phyloP scores from a whole-genome alignment of 306 rosid species.

The Castanea mollissima region DNA sequence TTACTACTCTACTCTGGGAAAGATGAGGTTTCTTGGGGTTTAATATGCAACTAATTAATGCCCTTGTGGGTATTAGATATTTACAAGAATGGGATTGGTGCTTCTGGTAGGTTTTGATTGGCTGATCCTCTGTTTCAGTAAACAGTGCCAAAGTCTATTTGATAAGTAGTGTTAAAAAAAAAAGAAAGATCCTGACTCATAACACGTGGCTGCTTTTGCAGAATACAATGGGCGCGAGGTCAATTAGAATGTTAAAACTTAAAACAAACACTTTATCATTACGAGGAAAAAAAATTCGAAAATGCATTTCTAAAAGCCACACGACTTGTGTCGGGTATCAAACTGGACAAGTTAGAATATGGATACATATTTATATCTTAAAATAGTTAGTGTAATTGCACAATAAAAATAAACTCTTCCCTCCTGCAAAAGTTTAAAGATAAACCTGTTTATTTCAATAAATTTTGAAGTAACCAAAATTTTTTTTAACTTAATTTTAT shows the following conservation, averaged over 20 bases:
- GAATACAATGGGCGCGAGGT: conserved; percentile 4
- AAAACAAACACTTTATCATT: too few relatives aligned
- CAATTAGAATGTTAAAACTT: conserved; percentile 3
- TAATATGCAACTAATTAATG: conserved; percentile 4
- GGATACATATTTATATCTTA: fast-evolving
- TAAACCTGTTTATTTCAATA: not conserved
- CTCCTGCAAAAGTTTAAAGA: not conserved
- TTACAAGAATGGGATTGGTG: conserved; percentile 44
- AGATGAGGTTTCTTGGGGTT: conserved; percentile 31
- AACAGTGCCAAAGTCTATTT: conserved; percentile 6
- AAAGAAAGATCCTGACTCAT: conserved; percentile 13
- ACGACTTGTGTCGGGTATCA: too few relatives aligned
- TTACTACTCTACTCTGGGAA: conserved; percentile 12
- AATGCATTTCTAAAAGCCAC: too few relatives aligned
- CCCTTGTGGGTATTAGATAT: conserved; percentile 24
- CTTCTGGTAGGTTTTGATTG: conserved; percentile 35
- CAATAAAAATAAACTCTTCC: not conserved
- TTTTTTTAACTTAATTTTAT: not conserved
- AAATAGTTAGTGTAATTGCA: too few relatives aligned
- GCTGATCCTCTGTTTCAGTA: conserved; percentile 32
- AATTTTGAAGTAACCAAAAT: not conserved
- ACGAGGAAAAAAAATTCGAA: too few relatives aligned
- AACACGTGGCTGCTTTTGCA: conserved; percentile 37
- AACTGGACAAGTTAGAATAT: fast-evolving
- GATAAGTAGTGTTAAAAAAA: conserved; percentile 2